Percentiles rank a stretch among this genome's conserved stretches.
Conservation (phyloP, 768 basidiomycete genomes). For the Boletus vermiculosoides region DNA sequence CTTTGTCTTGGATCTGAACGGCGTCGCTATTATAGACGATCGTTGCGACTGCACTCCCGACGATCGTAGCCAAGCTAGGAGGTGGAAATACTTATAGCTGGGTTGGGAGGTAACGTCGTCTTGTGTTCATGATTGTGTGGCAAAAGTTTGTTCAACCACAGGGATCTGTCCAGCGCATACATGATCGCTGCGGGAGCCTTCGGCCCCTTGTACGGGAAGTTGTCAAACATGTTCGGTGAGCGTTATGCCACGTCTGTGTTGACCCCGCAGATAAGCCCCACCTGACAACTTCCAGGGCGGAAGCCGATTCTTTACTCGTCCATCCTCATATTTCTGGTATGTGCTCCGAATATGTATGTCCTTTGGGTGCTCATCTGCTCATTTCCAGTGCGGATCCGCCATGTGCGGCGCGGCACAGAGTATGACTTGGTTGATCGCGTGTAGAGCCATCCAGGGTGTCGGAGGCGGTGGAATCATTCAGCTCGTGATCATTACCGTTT, state of each 20-base stretch:
- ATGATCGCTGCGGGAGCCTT: too few relatives aligned
- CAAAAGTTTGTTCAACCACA: too few relatives aligned
- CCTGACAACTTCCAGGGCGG: constrained; percentile 40
- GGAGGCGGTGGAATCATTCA: constrained; percentile 81
- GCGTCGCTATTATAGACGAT: constrained; percentile 38
- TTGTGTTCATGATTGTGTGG: too few relatives aligned
- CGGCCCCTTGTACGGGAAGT: too few relatives aligned
- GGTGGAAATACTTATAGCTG: too few relatives aligned
- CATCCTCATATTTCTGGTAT: constrained; percentile 67
- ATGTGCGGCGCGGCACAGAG: constrained; percentile 81
- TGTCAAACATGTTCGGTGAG: too few relatives aligned
- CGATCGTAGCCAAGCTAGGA: too few relatives aligned
- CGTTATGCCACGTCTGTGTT: not conserved
- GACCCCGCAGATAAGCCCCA: too few relatives aligned
- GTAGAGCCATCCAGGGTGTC: constrained; percentile 78
- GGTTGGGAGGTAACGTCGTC: too few relatives aligned
- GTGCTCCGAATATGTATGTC: constrained; percentile 10
- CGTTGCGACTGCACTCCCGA: too few relatives aligned
- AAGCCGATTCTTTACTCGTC: constrained; percentile 69
- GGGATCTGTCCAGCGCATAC: too few relatives aligned
- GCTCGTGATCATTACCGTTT: constrained; percentile 72
- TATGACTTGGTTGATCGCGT: constrained; percentile 75
- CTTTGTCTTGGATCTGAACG: not conserved
- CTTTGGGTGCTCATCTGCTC: not conserved
- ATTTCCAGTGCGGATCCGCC: constrained; percentile 53